Evolutionary conservation across 108 stramenopile species (phyloP).

Genomic region (Nitzschia sp.): DNA sequence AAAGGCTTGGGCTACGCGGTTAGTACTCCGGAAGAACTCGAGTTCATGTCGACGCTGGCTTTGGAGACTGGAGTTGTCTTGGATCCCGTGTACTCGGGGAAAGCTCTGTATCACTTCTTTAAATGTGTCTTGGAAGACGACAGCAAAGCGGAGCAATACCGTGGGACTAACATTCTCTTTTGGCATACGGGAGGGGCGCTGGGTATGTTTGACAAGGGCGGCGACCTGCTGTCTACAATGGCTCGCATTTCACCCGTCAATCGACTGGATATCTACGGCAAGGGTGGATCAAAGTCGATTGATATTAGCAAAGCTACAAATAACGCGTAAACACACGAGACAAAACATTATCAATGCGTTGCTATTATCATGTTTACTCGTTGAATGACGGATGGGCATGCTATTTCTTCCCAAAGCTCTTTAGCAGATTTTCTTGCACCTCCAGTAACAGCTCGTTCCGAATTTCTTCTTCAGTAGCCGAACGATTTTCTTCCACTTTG

Average conservation of each 20-base stretch:
- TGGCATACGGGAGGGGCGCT: constrained; percentile 92
- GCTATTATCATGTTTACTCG: no score
- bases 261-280: constrained; percentile 61
- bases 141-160: constrained; percentile 28
- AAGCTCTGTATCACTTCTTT: constrained; percentile 82
- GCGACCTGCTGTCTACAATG: constrained; percentile 39
- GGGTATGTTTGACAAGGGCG: constrained; percentile 79
- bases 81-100: constrained; percentile 92
- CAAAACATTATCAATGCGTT: no score
- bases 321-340: no score
- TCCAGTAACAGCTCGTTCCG: constrained; percentile 27
- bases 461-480: constrained; percentile 32
- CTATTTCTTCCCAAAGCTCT: constrained; percentile 22
- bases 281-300: constrained; percentile 10
- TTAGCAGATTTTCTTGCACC: constrained; percentile 26
- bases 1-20: constrained; percentile 83
- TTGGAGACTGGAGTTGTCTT: constrained; percentile 80
- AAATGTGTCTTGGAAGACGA: constrained; percentile 49
- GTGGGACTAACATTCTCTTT: constrained; percentile 74
- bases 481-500: constrained; percentile 1
- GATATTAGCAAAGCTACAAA: constrained; percentile 13
- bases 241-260: constrained; percentile 41
- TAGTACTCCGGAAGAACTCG: constrained; percentile 75
- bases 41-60: constrained; percentile 70
- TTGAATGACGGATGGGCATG: no score